Conservation (phyloP, 2,329 filamentous ascomycete genomes). For the Pseudogymnoascus sp. region DNA sequence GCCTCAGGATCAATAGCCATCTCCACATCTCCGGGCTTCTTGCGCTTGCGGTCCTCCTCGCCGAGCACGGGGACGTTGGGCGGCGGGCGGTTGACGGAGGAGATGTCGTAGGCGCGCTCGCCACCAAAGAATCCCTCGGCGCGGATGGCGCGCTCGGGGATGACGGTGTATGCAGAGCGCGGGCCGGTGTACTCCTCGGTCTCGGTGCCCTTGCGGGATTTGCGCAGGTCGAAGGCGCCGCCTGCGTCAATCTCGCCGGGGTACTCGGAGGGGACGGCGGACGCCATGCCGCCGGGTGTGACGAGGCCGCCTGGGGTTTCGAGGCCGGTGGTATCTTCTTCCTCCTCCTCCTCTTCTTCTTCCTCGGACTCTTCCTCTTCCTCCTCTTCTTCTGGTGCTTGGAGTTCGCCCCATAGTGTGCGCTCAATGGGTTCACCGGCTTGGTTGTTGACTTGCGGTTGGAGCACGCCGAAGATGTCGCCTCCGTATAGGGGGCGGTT, state of each 20-base stretch:
- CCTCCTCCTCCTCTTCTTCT: conserved; percentile 57
- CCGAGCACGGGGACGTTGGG: conserved; percentile 66
- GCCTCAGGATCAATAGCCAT: conserved; percentile 84
- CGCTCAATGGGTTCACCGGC: conserved; percentile 77
- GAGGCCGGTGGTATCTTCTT: conserved; percentile 56
- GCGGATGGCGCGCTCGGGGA: conserved; percentile 79
- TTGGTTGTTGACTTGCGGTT: conserved; percentile 52
- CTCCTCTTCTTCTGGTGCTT: conserved; percentile 65
- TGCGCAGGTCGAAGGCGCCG: conserved; percentile 86
- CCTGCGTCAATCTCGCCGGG: conserved; percentile 67
- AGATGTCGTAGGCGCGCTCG: conserved; percentile 84
- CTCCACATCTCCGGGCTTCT: conserved; percentile 94
- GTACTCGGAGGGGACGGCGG: conserved; percentile 73
- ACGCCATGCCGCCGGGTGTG: conserved; percentile 73
- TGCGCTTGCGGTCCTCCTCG: conserved; percentile 76
- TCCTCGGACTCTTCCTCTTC: conserved; percentile 65
- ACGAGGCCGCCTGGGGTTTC: conserved; percentile 72
- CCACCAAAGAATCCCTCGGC: conserved; percentile 93
- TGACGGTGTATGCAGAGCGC: conserved; percentile 77
- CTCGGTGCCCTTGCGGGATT: conserved; percentile 75
- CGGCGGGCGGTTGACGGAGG: conserved; percentile 30
- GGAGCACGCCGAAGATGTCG: conserved; percentile 80
- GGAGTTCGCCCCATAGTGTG: conserved; percentile 85
- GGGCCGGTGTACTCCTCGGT: conserved; percentile 73
- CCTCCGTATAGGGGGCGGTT: conserved; percentile 88